Base-by-base conservation (phyloP, 768 basidiomycete genomes). In the Termitomyces sp. region DNA sequence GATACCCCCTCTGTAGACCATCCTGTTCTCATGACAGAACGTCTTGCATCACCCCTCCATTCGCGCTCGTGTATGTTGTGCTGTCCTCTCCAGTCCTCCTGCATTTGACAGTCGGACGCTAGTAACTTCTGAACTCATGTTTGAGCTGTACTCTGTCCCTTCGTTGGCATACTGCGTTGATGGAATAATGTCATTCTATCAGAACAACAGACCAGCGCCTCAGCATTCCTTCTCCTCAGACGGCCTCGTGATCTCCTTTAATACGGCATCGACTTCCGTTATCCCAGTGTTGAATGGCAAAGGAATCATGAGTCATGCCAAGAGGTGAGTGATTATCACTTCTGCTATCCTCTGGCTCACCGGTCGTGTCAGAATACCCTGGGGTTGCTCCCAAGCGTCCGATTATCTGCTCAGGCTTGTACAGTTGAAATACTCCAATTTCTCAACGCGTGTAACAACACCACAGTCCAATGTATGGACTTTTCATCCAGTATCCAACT, bases 101-200 rank as follows among this genome's bases (percentile, higher is more conserved):
- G 56, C 44, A 50, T n/a, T 36, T 45, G 51, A 30, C 43, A 38
- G 14, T 16, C 32, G 52, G 3, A 6, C 35, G 45, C 45, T 65
- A 95, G 93, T 97, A 55, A 96, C 94, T 9, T 94, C 94, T 0
- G 97, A 99, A 67, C 85, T 99, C 32, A 84, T 99, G 73, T 99
- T 99, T 67, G 97, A 99, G 73, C 80, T 86, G 46, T 99, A 98
- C 68, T 79, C 80, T 5, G 92, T 88, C 4, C 95, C 96, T 1
- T 85, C 88, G 5, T 77, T 98, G 48, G 78, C 90, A 4, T 98
- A 91, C 72, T 92, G 90, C 54, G 76, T 97, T 57, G 97, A 99
- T 67, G 86, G 89, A 11, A 73, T 94, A 59, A 92, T 97, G 84
- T 94, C 95, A 3, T 95, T 97, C 68, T 92, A 94, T 67, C 80